Evolutionary conservation across 2,329 filamentous ascomycete genomes (phyloP), one percentile per base, ranked within the genome.

Genomic region (Arthrocladium fulminans): DNA sequence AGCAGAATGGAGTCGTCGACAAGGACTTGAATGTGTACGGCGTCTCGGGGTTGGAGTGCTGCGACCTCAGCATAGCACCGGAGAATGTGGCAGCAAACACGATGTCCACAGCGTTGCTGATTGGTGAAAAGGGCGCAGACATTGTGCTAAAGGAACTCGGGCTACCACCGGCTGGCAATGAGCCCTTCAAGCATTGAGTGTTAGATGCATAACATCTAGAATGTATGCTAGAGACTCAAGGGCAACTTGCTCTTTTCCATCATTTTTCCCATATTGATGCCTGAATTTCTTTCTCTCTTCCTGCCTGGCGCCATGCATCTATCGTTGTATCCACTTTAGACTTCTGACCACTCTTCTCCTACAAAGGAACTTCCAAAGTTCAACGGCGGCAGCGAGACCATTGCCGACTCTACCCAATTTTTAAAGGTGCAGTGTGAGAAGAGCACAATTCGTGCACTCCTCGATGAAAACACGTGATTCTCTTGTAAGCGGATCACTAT

Each of bases 91-190:
- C 51, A 45, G 57, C 65, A 1, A 73, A 75, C 49, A 72, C 70
- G 1, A 64, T 65, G 38, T 69, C 67, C 27, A 70, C 70, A 1
- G 73, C 73, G 0, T 57, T 76, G n/a, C 51, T 69, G 2, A 59
- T 74, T 46, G 71, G 70, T 1, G 72, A 75, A 62, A 66, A 65
- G 52, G 63, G 60, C 2, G 62, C 63, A 13, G 27, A 29, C 27
- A 29, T 29, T 29, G 27, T 29, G 27, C 13, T 29, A 13, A 29
- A 35, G 32, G n/a, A 35, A n/a, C 32, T 15, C 17, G 32, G 7
- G 32, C 13, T 35, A 15, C 32, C 32, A 15, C 13, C 32, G n/a
- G 32, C 32, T 15, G n/a, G 13, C 13, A 35, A 35, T 15, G 17
- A 35, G n/a, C 6, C 17, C n/a, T 7, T 35, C 32, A 35, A 7